phyloP scores from a whole-genome alignment of 140 eudicot species.

The Oenanthe javanica region DNA sequence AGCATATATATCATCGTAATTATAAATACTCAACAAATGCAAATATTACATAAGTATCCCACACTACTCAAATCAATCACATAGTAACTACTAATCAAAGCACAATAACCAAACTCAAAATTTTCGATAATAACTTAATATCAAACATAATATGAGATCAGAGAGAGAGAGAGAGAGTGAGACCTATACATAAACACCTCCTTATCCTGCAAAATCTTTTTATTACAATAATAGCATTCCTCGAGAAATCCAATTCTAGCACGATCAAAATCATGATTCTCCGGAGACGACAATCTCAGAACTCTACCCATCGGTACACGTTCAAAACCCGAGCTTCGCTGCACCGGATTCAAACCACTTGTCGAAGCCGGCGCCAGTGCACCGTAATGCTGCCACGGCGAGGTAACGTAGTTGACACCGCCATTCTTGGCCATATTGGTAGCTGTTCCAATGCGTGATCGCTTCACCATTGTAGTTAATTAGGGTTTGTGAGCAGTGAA shows the following conservation, averaged over 20 bases:
- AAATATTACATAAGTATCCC: neutral
- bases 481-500: neutral
- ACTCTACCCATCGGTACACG: neutral
- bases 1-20: neutral
- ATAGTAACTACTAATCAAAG: neutral
- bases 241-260: neutral
- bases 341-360: neutral
- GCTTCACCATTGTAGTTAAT: neutral
- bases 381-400: neutral
- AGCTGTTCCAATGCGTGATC: neutral
- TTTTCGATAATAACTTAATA: neutral
- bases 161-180: too few species aligned
- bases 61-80: neutral
- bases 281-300: neutral
- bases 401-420: neutral
- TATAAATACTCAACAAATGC: neutral
- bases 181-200: slow-evolving; percentile 30
- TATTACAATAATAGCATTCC: slow-evolving; percentile 15
- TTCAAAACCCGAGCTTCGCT: neutral
- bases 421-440: neutral
- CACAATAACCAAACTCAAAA: neutral
- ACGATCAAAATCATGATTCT: neutral
- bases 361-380: neutral
- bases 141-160: neutral
- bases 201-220: neutral